phyloP scores from a whole-genome alignment of 2,329 filamentous ascomycete species.

The Aureobasidium sp. region DNA sequence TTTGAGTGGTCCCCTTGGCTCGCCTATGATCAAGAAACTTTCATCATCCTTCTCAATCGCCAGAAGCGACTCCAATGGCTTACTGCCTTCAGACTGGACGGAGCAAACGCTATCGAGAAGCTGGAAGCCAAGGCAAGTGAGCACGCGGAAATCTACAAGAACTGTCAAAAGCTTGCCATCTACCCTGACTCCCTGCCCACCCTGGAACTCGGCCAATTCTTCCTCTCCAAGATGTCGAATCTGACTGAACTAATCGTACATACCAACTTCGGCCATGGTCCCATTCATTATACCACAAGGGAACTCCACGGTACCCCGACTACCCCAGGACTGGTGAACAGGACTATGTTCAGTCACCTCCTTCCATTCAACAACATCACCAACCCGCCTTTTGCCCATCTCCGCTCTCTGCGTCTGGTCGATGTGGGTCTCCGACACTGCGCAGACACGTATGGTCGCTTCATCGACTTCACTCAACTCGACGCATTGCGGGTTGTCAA shows the following conservation, averaged over 20 bases:
- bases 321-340: constrained; percentile 37
- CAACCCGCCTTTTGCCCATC: constrained; percentile 33
- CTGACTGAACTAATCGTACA: constrained; percentile 41
- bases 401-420: constrained; percentile 38
- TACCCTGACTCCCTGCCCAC: constrained; percentile 39
- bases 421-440: constrained; percentile 38
- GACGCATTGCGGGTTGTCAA: constrained; percentile 35
- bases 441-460: constrained; percentile 39
- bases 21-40: constrained; percentile 39
- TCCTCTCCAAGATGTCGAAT: constrained; percentile 33
- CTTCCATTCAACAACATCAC: constrained; percentile 33
- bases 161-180: constrained; percentile 36
- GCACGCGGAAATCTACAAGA: constrained; percentile 33
- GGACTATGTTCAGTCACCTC: constrained; percentile 39
- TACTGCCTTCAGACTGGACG: constrained; percentile 39
- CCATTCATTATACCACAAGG: constrained; percentile 26
- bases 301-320: constrained; percentile 41
- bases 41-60: constrained; percentile 39
- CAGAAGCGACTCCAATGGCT: constrained; percentile 42
- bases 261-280: constrained; percentile 35
- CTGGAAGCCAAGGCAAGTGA: constrained; percentile 32
- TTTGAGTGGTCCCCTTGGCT: constrained; percentile 45
- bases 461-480: constrained; percentile 37
- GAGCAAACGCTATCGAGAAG: constrained; percentile 31
- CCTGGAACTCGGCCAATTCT: constrained; percentile 34